Evolutionary conservation across 257 asterid genomes (phyloP).

Genomic region (Forsythia suspensa): DNA sequence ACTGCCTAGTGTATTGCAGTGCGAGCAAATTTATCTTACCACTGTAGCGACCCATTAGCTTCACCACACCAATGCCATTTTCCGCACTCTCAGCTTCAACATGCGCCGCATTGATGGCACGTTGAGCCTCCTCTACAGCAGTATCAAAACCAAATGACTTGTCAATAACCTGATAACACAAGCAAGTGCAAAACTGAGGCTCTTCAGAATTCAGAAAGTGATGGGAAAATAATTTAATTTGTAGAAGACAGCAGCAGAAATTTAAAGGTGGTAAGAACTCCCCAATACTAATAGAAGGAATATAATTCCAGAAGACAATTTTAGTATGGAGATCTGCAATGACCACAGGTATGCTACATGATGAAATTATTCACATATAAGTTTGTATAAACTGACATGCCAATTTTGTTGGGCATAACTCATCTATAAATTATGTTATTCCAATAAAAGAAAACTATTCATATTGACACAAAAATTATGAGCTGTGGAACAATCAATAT

Average conservation of each 20-base stretch:
- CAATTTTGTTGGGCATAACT: neutral
- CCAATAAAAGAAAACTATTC: slow-evolving; percentile 8
- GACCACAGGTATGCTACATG: neutral
- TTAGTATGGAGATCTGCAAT: neutral
- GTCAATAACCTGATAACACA: slow-evolving; percentile 72
- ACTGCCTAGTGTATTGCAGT: slow-evolving; percentile 1
- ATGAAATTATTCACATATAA: slow-evolving; percentile 12
- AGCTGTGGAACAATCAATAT: slow-evolving; percentile 10
- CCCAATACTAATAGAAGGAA: neutral
- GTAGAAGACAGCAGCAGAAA: neutral
- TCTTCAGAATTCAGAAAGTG: slow-evolving; percentile 26
- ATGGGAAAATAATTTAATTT: slow-evolving; percentile 8
- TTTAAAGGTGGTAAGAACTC: slow-evolving; percentile 1
- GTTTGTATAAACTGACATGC: neutral
- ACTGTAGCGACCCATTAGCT: slow-evolving; percentile 93
- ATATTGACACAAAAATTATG: slow-evolving; percentile 1
- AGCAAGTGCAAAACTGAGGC: slow-evolving; percentile 23
- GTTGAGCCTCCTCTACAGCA: slow-evolving; percentile 96
- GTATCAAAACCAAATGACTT: slow-evolving; percentile 91
- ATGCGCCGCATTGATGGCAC: slow-evolving; percentile 96
- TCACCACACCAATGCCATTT: slow-evolving; percentile 90
- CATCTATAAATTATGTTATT: neutral
- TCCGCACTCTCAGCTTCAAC: slow-evolving; percentile 95
- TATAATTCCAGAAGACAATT: slow-evolving; percentile 3
- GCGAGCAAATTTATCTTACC: slow-evolving; percentile 46